These are phyloP conservation scores for Termitomyces titanicus DNA, from an alignment of 768 basidiomycete species.

Conservation along the genomic window DNA sequence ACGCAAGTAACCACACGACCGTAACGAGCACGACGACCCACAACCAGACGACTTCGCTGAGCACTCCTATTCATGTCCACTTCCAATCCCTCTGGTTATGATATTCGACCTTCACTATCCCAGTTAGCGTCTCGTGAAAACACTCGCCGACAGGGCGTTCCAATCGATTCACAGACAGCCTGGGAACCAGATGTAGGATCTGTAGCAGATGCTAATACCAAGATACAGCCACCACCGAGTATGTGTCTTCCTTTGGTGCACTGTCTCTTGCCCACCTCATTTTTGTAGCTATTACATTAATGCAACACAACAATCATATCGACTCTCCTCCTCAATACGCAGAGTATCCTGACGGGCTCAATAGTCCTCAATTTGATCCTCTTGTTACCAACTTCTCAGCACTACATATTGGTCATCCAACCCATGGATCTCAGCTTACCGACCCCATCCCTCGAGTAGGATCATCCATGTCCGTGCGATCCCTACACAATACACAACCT, in stretches of 20 bases:
- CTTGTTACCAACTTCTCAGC: conserved; percentile 47
- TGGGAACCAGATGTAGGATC: conserved; percentile 14
- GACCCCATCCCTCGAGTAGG: conserved; percentile 54
- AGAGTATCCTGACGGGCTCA: conserved; percentile 22
- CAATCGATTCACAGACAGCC: conserved; percentile 11
- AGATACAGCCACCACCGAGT: conserved; percentile 16
- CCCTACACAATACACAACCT: conserved; percentile 22
- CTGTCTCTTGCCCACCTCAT: background rate
- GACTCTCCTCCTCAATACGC: conserved; percentile 31
- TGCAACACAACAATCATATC: conserved; percentile 27
- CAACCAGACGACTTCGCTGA: conserved; percentile 2
- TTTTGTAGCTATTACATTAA: conserved; percentile 23
- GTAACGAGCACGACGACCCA: background rate
- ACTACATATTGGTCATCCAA: conserved; percentile 44
- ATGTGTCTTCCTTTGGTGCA: conserved; percentile 6
- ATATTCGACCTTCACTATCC: conserved; percentile 21
- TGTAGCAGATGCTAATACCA: conserved; percentile 16
- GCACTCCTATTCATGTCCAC: conserved; percentile 24
- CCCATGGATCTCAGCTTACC: conserved; percentile 10
- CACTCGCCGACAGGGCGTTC: conserved; percentile 7
- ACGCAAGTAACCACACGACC: no score
- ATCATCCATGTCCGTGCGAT: conserved; percentile 54
- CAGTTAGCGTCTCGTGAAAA: conserved; percentile 11
- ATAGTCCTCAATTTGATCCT: conserved; percentile 38
- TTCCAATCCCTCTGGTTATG: conserved; percentile 22